A percentile compares a stretch with the other conserved stretches of the same genome.
Evolutionary conservation across 306 rosid species (phyloP).

Genomic region (Arachis hypogaea): DNA sequence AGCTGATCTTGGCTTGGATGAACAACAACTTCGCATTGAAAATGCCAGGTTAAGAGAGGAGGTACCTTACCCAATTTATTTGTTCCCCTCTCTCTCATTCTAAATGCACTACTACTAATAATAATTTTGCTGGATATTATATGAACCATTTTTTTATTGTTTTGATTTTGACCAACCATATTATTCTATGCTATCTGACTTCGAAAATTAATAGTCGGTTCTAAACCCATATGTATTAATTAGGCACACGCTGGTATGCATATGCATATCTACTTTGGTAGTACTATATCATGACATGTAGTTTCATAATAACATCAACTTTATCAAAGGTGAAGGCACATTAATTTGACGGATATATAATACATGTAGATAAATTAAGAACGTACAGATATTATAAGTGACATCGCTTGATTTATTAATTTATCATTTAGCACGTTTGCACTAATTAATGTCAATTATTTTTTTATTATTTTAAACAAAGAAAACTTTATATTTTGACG

Average conservation of each 20-base stretch:
- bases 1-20: slow-evolving; percentile 74
- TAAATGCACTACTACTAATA: background rate
- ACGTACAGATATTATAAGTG: too few species aligned
- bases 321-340: too few species aligned
- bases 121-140: background rate
- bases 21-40: slow-evolving; percentile 80
- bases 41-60: slow-evolving; percentile 86
- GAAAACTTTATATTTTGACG: too few species aligned
- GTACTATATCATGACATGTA: background rate
- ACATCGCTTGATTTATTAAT: too few species aligned
- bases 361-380: too few species aligned
- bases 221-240: background rate
- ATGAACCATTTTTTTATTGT: too few species aligned
- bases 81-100: background rate
- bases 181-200: background rate
- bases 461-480: too few species aligned
- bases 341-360: too few species aligned
- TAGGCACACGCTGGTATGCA: background rate
- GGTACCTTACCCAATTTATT: slow-evolving; percentile 42
- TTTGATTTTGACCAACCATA: background rate
- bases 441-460: too few species aligned
- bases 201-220: background rate
- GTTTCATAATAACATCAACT: too few species aligned
- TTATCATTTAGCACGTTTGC: too few species aligned
- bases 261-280: background rate